Conservation (phyloP, 225 moss, liverwort and hornwort species). For the Takakia lepidozioides region DNA sequence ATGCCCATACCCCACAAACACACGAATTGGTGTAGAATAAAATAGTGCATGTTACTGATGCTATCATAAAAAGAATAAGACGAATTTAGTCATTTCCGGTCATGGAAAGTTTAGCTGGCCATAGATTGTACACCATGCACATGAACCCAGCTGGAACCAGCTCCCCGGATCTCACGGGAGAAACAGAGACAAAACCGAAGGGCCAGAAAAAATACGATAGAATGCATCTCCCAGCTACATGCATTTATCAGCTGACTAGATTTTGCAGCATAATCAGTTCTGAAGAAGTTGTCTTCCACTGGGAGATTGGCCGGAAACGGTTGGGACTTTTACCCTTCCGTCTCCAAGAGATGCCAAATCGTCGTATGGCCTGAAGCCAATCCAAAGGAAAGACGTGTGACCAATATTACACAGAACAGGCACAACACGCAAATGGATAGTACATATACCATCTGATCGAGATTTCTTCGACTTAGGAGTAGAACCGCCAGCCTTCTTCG, state of each 20-base stretch:
- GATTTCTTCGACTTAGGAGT: slow-evolving; percentile 36
- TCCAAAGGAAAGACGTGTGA: neutral
- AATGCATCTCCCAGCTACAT: too few species aligned
- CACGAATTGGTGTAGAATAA: neutral
- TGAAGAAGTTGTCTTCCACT: too few species aligned
- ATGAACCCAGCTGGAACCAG: too few species aligned
- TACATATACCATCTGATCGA: slow-evolving; percentile 16
- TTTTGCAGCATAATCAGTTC: too few species aligned
- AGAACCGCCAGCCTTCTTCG: slow-evolving; percentile 61
- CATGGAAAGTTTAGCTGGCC: neutral
- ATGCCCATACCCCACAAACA: neutral
- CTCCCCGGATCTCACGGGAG: too few species aligned
- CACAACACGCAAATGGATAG: neutral
- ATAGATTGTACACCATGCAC: neutral
- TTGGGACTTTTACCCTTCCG: too few species aligned
- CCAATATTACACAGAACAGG: neutral
- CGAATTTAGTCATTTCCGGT: too few species aligned
- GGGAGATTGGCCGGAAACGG: too few species aligned
- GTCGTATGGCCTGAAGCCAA: neutral
- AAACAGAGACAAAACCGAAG: too few species aligned
- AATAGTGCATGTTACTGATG: neutral
- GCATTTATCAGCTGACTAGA: too few species aligned
- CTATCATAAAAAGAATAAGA: neutral
- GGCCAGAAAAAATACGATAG: too few species aligned
- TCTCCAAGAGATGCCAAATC: neutral